phyloP scores from a whole-genome alignment of 129 eudicot genomes.

The carrot (Daucus carota) region DNA sequence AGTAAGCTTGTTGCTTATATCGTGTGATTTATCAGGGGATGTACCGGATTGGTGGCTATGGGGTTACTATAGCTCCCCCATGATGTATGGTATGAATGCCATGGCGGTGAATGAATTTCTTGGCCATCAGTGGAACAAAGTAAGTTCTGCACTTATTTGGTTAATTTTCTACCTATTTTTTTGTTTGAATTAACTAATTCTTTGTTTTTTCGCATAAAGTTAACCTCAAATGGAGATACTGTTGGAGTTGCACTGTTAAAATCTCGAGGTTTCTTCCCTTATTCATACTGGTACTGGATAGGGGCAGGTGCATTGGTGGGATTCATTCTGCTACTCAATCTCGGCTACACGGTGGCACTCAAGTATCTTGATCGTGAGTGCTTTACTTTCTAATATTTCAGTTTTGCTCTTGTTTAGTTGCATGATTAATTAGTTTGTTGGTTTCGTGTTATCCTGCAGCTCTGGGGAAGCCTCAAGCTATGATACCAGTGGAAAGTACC shows the following conservation, averaged over 20 bases:
- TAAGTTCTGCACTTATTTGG: conserved; percentile 14
- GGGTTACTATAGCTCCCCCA: conserved; percentile 76
- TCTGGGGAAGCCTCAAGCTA: conserved; percentile 42
- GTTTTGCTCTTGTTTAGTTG: neutral
- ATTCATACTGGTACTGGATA: conserved; percentile 67
- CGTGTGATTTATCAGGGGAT: conserved; percentile 22
- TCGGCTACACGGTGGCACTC: conserved; percentile 29
- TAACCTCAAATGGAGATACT: conserved; percentile 9
- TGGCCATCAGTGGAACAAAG: conserved; percentile 58
- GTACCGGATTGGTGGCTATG: conserved; percentile 84
- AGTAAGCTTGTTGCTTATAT: neutral
- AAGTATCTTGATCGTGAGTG: conserved; percentile 51
- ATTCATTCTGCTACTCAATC: conserved; percentile 43
- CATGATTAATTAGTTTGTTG: neutral
- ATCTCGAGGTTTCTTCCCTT: conserved; percentile 46
- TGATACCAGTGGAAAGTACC: conserved; percentile 13
- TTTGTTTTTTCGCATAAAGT: conserved; percentile 12
- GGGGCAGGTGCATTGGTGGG: conserved; percentile 57
- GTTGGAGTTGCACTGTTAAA: conserved; percentile 41
- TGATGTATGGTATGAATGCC: conserved; percentile 77
- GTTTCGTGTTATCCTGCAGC: conserved; percentile 25
- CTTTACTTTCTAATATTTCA: neutral
- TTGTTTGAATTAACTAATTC: neutral
- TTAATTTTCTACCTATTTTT: neutral
- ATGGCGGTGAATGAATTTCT: conserved; percentile 61